Percentiles rank a stretch among this genome's conserved stretches.
phyloP scores from a whole-genome alignment of 2,329 filamentous ascomycete genomes.

The Fusarium incarnatum region DNA sequence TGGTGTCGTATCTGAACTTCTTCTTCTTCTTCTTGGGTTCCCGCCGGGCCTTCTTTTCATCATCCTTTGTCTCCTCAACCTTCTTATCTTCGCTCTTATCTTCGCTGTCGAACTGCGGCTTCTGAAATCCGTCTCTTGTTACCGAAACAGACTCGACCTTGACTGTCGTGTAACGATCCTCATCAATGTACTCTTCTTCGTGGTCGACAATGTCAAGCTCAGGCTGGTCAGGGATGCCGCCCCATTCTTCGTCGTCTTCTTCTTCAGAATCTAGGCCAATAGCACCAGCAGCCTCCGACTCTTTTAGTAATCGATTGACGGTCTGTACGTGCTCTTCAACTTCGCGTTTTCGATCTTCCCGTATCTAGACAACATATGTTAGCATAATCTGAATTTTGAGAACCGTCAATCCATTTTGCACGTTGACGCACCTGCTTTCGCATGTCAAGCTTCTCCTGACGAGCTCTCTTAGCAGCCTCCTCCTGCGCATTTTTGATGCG shows the following conservation, averaged over 20 bases:
- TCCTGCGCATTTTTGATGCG: conserved; percentile 88
- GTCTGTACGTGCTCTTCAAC: conserved; percentile 84
- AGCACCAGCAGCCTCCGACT: conserved; percentile 62
- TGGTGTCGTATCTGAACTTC: conserved; percentile 93
- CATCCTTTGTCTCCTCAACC: conserved; percentile 40
- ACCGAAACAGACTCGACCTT: conserved; percentile 91
- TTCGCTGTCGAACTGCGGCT: conserved; percentile 55
- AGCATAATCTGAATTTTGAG: conserved; percentile 16
- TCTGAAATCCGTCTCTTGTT: conserved; percentile 77
- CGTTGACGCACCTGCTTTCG: conserved; percentile 74
- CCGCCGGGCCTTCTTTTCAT: conserved; percentile 47
- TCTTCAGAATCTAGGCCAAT: conserved; percentile 57
- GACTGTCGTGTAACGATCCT: conserved; percentile 95
- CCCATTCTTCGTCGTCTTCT: conserved; percentile 69
- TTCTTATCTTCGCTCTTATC: conserved; percentile 55
- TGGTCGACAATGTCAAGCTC: conserved; percentile 72
- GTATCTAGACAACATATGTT: conserved; percentile 67
- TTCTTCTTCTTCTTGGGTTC: conserved; percentile 83
- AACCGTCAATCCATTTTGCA: background rate
- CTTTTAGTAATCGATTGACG: conserved; percentile 76
- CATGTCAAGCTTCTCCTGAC: conserved; percentile 78
- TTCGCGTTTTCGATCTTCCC: conserved; percentile 84
- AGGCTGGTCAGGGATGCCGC: conserved; percentile 69
- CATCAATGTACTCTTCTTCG: conserved; percentile 95
- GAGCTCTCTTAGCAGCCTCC: conserved; percentile 78